Base-by-base conservation (phyloP, 805 yeast species). In the Nakazawaea wyomingensis region DNA sequence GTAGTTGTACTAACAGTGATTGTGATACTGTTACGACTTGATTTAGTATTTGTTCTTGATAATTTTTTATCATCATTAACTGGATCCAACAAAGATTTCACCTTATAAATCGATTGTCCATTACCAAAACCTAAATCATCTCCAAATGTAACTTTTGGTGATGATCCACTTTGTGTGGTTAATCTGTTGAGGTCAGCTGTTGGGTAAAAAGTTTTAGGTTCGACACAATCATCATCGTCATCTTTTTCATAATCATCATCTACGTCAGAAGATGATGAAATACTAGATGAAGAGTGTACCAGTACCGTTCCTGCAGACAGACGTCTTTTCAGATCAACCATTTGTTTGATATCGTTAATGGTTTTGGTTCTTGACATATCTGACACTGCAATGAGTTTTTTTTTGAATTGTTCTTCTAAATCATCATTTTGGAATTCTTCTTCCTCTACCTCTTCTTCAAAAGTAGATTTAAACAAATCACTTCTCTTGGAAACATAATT, bases 101-200 rank as follows among this genome's bases (percentile, higher is more conserved):
- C 56, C 27, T 46, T 54, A 28, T 41, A 45, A 14, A 46, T 39
- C 2, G 50, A 45, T 21, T 46, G 49, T 41, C 56, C 38, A 32
- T 43, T 14, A 45, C 51, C 32, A 41, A 27, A 28, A 43, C 48
- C 39, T 44, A 49, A 11, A 43, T 49, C 44, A 36, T 53, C 59
- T 30, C 51, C 52, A 40, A 54, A 55, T 4, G 40, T 32, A 6
- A 61, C 57, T 34, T 55, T 46, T 40, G 49, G 55, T 41, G 56
- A 53, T 34, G 56, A 46, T 43, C 50, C n/a, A n/a, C n/a, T n/a
- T n/a, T n/a, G n/a, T n/a, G n/a, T n/a, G n/a, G n/a, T n/a, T n/a
- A n/a, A n/a, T n/a, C n/a, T n/a, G n/a, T n/a, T n/a, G n/a, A n/a
- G n/a, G n/a, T n/a, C n/a, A n/a, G n/a, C n/a, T n/a, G n/a, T n/a